Conservation (phyloP, 305 asterid genomes). For the Fraxinus latifolia region DNA sequence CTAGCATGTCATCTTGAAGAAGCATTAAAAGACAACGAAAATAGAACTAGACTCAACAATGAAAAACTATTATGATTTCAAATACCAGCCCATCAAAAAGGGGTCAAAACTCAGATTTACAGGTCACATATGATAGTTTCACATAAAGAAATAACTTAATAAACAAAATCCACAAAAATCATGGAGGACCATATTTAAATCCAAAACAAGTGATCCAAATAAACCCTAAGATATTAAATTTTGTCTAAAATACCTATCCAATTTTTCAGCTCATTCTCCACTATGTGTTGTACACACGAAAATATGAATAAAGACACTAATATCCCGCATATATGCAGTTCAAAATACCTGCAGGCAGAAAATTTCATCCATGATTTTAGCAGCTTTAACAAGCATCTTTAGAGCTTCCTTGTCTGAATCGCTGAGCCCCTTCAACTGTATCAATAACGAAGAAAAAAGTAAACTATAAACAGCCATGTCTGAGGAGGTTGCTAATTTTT, state of each 20-base stretch:
- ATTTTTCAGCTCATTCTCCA: background rate
- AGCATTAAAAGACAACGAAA: background rate
- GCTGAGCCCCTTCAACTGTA: slow-evolving; percentile 69
- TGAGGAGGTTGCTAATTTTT: slow-evolving; percentile 4
- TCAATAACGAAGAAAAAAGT: background rate
- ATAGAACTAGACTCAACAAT: background rate
- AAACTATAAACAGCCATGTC: background rate
- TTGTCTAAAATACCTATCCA: background rate
- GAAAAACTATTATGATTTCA: slow-evolving; percentile 3
- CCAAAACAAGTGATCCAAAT: background rate
- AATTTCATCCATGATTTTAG: slow-evolving; percentile 72
- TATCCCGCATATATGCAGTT: slow-evolving; percentile 9
- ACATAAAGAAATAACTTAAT: background rate
- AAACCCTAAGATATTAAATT: background rate
- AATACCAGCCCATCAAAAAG: slow-evolving; percentile 2
- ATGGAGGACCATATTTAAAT: background rate
- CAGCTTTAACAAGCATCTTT: slow-evolving; percentile 62
- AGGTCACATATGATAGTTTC: background rate
- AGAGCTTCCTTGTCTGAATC: slow-evolving; percentile 70
- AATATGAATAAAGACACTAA: slow-evolving; percentile 1
- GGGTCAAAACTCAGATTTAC: background rate
- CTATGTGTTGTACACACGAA: background rate
- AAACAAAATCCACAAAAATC: background rate
- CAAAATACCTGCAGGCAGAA: slow-evolving; percentile 63
- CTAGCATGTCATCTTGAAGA: background rate